Conservation (phyloP, 164 flowering plant species). For the Nymphaea colorata region DNA sequence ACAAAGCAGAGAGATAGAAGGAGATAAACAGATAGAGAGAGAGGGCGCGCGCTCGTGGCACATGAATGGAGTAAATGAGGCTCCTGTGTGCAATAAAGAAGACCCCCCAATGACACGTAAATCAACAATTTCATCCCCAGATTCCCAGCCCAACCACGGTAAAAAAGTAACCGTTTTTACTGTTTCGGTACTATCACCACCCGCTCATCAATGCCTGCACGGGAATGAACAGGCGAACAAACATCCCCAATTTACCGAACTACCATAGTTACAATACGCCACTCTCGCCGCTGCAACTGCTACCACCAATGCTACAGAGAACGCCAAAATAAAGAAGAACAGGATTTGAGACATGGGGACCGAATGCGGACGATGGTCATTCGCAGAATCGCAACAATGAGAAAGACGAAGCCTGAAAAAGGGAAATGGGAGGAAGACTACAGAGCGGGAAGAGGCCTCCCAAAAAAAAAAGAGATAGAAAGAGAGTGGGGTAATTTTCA, state of each 20-base stretch:
- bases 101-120: neutral
- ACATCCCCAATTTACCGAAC: neutral
- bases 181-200: neutral
- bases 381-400: neutral
- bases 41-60: neutral
- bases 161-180: neutral
- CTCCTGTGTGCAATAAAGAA: conserved; percentile 1
- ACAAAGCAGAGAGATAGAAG: neutral
- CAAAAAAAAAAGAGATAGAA: no score
- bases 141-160: neutral
- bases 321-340: neutral
- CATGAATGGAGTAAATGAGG: neutral
- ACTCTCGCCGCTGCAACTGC: no score
- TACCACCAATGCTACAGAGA: neutral
- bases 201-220: neutral
- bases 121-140: neutral
- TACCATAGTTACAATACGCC: neutral
- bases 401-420: neutral
- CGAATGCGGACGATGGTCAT: neutral
- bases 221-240: neutral
- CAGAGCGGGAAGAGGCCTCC: no score
- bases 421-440: no score
- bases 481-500: no score
- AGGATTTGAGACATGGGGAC: neutral
- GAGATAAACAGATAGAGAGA: conserved; percentile 1